phyloP scores from a whole-genome alignment of 805 yeast genomes.

The Cyberlindnera lachancei region DNA sequence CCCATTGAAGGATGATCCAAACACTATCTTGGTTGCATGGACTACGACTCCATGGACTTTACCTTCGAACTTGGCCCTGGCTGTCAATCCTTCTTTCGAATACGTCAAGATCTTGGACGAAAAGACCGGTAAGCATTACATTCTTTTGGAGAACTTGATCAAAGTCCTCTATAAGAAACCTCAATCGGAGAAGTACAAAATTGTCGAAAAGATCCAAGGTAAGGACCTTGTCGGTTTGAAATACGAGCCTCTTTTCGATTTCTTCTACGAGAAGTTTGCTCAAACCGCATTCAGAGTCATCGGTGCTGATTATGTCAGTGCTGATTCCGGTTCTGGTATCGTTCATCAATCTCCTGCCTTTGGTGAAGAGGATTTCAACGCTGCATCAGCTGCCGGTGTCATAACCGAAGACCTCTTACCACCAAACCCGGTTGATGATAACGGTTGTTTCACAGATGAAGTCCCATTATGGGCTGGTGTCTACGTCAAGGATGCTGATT shows the following conservation, averaged over 20 bases:
- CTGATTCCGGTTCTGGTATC: constrained; percentile 97
- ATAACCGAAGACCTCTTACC: constrained; percentile 61
- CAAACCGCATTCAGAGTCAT: constrained; percentile 80
- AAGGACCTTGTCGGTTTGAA: constrained; percentile 68
- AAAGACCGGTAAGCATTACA: constrained; percentile 71
- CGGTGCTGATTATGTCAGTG: constrained; percentile 76
- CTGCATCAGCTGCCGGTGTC: constrained; percentile 68
- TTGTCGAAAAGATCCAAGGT: constrained; percentile 78
- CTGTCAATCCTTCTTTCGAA: constrained; percentile 87
- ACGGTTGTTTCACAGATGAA: constrained; percentile 73
- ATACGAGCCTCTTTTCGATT: constrained; percentile 80
- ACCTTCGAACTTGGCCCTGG: constrained; percentile 87
- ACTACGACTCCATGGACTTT: constrained; percentile 99
- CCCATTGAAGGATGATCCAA: constrained; percentile 71
- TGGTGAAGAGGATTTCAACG: constrained; percentile 97
- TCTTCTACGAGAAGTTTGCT: constrained; percentile 66
- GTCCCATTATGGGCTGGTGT: constrained; percentile 72
- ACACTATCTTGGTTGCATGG: constrained; percentile 90
- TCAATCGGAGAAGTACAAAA: constrained; percentile 74
- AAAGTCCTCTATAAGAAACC: constrained; percentile 92
- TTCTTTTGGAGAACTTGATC: constrained; percentile 75
- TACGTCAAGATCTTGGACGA: constrained; percentile 91
- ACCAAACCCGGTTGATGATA: constrained; percentile 94
- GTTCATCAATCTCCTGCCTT: constrained; percentile 98
- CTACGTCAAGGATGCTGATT: constrained; percentile 95